These are phyloP conservation scores for Helicostylum pulchrum DNA, from an alignment of 192 early-diverging fungal genomes.

Conservation along the genomic window DNA sequence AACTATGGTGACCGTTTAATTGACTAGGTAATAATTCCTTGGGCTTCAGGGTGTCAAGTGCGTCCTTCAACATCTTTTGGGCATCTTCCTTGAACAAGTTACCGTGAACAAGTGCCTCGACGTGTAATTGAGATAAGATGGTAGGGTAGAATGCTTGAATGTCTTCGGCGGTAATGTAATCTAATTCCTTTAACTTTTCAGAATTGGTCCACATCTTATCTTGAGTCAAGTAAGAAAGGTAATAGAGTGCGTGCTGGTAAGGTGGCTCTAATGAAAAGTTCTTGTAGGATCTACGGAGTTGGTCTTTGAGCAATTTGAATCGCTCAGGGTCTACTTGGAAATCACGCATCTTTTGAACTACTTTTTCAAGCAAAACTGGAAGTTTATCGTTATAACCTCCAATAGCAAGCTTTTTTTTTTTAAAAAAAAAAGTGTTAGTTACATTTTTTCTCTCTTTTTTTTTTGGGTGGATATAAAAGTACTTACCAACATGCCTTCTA, in stretches of 20 bases:
- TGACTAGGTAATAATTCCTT: conserved; percentile 58
- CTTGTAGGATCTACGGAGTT: conserved; percentile 63
- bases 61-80: conserved; percentile 53
- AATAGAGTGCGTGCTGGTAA: conserved; percentile 74
- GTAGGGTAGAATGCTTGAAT: conserved; percentile 74
- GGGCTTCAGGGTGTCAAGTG: conserved; percentile 57
- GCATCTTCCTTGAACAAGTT: conserved; percentile 76
- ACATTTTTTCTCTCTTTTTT: background rate
- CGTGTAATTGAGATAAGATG: conserved; percentile 63
- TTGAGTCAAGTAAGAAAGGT: conserved; percentile 72
- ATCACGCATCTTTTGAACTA: conserved; percentile 65
- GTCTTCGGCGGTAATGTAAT: conserved; percentile 66
- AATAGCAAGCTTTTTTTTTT: conserved; percentile 47
- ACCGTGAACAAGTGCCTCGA: conserved; percentile 86
- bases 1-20: conserved; percentile 47
- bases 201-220: conserved; percentile 74
- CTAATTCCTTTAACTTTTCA: conserved; percentile 73
- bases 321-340: conserved; percentile 63
- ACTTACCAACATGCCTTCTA: conserved; percentile 61
- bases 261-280: conserved; percentile 81
- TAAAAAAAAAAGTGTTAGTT: background rate
- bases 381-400: conserved; percentile 91
- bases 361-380: conserved; percentile 60
- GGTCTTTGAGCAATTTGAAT: conserved; percentile 81
- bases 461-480: background rate